Evolutionary conservation across 345 rosid species (phyloP), one percentile per base, ranked within the genome.

Genomic region (Salix brachista): DNA sequence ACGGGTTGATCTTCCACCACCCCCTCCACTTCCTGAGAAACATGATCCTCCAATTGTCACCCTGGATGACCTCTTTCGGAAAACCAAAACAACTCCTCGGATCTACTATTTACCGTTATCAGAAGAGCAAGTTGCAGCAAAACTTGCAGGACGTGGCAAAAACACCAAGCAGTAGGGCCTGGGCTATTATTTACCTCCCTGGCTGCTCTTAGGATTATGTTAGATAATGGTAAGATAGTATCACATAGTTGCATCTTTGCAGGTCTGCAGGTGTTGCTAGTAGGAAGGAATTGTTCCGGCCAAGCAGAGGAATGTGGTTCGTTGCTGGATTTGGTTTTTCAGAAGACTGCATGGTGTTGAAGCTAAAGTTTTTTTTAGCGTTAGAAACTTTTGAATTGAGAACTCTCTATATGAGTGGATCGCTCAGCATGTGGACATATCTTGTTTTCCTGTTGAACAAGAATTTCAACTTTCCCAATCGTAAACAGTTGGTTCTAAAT

Each of bases 1-100:
- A 65, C 81, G 81, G 37, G 84, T 87, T 18, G 83, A 84, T 60
- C 94, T 76, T 71, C 97, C 86, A 6, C 94, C 90, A 1, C 94
- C 93, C 0, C 93, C 94, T 46, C 91, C 88, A 62, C 86, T 70
- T 67, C 80, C 85, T 5, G 94, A 91, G 86, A 88, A 90, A 80
- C 85, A 79, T 14, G 98, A 96, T 69, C 88, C 93, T n/a, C 96
- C 98, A 30, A 89, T 96, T 50, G 90, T 96, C 42, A 94, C 99
- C 32, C 87, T 94, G 18, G 98, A 96, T 80, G 98, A 94, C 82
- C 96, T 96, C 73, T 96, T 96, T 75, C 85, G 88, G 83, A 96
- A 96, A 87, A 96, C 98, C 67, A 92, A 88, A 75, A 93, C 98
- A 76, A 85, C 92, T 65, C 99, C 99, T n/a, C 87, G 97, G 79